phyloP scores from a whole-genome alignment of 1,284 basidiomycete species.

The Cryptococcus sp. region DNA sequence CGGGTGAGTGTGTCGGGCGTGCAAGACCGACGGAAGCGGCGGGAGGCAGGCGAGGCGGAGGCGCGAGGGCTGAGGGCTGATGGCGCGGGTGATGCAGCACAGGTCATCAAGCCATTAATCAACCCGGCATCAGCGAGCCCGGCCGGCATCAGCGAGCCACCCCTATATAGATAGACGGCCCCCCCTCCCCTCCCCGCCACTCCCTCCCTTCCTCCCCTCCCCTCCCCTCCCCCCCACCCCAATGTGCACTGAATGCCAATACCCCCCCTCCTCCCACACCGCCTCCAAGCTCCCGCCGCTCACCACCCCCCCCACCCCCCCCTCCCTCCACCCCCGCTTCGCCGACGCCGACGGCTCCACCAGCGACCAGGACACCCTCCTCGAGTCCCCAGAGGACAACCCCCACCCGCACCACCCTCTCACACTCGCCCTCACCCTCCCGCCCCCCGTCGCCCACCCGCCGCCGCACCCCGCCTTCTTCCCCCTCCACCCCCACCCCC shows the following conservation, averaged over 20 bases:
- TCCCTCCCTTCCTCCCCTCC: not conserved
- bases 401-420: not conserved
- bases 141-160: not conserved
- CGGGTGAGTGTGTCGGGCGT: too few relatives aligned
- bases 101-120: conserved; percentile 2
- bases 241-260: conserved; percentile 9
- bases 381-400: conserved; percentile 11
- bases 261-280: conserved; percentile 10
- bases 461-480: too few relatives aligned
- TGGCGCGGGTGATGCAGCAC: too few relatives aligned
- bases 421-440: not conserved
- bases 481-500: too few relatives aligned
- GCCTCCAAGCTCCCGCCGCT: conserved; percentile 1
- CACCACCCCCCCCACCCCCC: conserved; percentile 10
- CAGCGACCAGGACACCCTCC: conserved; percentile 11
- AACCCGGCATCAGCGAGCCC: not conserved
- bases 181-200: not conserved
- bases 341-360: conserved; percentile 9
- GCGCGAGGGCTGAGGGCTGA: not conserved
- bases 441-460: too few relatives aligned
- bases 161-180: not conserved
- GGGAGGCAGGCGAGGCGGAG: too few relatives aligned
- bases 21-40: too few relatives aligned
- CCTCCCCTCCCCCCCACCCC: not conserved
- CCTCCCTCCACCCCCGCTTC: conserved; percentile 9